A percentile compares a stretch with the other conserved stretches of the same genome.
phyloP scores from a whole-genome alignment of 495 filamentous ascomycete genomes.

The Terfezia boudieri region DNA sequence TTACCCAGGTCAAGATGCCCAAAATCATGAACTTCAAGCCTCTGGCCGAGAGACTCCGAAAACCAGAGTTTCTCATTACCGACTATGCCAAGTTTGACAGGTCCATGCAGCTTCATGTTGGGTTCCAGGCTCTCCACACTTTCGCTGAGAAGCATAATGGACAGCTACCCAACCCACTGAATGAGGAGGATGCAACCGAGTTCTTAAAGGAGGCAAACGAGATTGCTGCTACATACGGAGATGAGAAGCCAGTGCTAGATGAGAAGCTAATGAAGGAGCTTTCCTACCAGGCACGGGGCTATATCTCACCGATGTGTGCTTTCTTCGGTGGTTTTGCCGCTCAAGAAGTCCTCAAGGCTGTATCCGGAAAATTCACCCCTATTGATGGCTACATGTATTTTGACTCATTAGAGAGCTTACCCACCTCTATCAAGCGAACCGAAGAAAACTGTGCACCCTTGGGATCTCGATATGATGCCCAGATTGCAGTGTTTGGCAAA shows the following conservation, averaged over 20 bases:
- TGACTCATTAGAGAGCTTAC: slow-evolving; percentile 87
- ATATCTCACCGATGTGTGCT: slow-evolving; percentile 76
- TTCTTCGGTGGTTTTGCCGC: slow-evolving; percentile 90
- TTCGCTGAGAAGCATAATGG: slow-evolving; percentile 47
- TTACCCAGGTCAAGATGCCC: slow-evolving; percentile 91
- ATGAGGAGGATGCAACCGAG: slow-evolving; percentile 60
- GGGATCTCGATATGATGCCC: slow-evolving; percentile 76
- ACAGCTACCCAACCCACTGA: slow-evolving; percentile 58
- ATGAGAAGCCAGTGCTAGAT: slow-evolving; percentile 60
- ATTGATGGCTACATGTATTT: slow-evolving; percentile 91
- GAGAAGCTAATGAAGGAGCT: slow-evolving; percentile 85
- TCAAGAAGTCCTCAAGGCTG: slow-evolving; percentile 89
- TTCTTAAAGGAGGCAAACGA: slow-evolving; percentile 48
- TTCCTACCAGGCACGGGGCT: slow-evolving; percentile 85
- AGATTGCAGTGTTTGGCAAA: slow-evolving; percentile 87
- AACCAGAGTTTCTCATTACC: slow-evolving; percentile 73
- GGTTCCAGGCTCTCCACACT: slow-evolving; percentile 74
- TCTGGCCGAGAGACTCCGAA: slow-evolving; percentile 49
- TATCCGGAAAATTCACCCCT: slow-evolving; percentile 93
- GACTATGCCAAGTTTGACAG: slow-evolving; percentile 97
- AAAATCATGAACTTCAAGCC: slow-evolving; percentile 79
- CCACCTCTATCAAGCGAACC: slow-evolving; percentile 44
- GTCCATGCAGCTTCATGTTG: slow-evolving; percentile 73
- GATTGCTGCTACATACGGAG: slow-evolving; percentile 33
- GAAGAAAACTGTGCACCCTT: slow-evolving; percentile 72